Conservation (phyloP, 2,329 filamentous ascomycete genomes). For the Fusarium equiseti region DNA sequence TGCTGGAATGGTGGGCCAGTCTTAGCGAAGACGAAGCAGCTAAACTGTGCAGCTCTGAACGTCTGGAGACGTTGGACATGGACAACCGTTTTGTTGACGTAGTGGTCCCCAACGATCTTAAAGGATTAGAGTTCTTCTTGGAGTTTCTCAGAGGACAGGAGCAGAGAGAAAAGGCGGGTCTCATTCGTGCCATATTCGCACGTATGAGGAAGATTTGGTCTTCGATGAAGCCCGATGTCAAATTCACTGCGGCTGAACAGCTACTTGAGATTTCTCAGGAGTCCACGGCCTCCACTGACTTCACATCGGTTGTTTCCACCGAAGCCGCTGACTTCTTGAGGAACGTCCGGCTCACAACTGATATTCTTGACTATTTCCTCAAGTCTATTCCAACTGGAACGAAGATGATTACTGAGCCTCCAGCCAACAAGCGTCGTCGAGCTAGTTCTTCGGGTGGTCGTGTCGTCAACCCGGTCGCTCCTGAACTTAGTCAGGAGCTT, state of each 20-base stretch:
- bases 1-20: conserved; percentile 76
- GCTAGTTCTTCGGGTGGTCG: conserved; percentile 78
- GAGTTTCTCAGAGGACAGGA: conserved; percentile 58
- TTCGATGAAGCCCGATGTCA: conserved; percentile 73
- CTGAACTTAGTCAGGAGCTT: conserved; percentile 75
- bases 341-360: conserved; percentile 77
- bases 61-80: conserved; percentile 57
- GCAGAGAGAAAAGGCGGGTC: conserved; percentile 57
- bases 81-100: conserved; percentile 63
- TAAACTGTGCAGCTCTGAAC: conserved; percentile 56
- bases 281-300: conserved; percentile 50
- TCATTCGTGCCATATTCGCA: conserved; percentile 74
- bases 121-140: conserved; percentile 66
- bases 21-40: conserved; percentile 64
- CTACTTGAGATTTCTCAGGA: conserved; percentile 72
- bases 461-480: conserved; percentile 71
- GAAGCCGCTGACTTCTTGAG: conserved; percentile 80
- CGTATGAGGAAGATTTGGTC: conserved; percentile 80
- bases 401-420: conserved; percentile 77
- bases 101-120: conserved; percentile 65
- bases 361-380: conserved; percentile 78
- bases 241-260: conserved; percentile 69
- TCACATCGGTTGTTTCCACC: conserved; percentile 57
- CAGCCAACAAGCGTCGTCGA: conserved; percentile 82
- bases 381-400: conserved; percentile 79